Evolutionary conservation across 2,329 filamentous ascomycete species (phyloP).

Genomic region (Fusarium anthophilum): DNA sequence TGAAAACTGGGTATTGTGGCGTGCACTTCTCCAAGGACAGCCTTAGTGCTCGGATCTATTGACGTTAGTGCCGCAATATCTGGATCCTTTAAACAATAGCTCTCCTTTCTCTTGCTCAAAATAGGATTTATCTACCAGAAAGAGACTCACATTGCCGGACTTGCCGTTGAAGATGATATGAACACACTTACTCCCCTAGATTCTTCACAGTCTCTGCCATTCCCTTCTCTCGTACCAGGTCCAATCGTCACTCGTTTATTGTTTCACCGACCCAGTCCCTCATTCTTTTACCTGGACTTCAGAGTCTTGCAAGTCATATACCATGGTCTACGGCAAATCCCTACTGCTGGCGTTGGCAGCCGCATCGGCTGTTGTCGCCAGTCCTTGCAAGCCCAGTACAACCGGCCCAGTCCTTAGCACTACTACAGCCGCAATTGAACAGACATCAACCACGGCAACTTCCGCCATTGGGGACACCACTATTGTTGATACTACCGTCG

Average conservation of each 20-base stretch:
- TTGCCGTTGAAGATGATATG: background rate
- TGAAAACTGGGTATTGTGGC: too few relatives aligned
- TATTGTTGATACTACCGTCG: too few relatives aligned
- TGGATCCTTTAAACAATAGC: too few relatives aligned
- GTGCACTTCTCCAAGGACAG: too few relatives aligned
- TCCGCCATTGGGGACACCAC: rapidly evolving
- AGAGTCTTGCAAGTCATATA: rapidly evolving
- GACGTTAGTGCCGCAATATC: background rate
- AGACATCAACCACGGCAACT: rapidly evolving
- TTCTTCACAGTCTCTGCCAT: background rate
- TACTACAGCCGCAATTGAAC: background rate
- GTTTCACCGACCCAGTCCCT: background rate
- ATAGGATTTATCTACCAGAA: background rate
- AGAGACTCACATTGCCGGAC: background rate
- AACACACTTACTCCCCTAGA: background rate
- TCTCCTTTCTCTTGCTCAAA: background rate
- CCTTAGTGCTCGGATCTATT: too few relatives aligned
- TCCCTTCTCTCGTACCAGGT: background rate
- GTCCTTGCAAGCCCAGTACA: background rate
- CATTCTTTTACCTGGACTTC: background rate
- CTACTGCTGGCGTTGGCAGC: rapidly evolving
- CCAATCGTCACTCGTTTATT: background rate
- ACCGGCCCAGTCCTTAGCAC: background rate
- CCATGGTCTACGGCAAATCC: background rate
- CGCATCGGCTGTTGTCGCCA: background rate